phyloP scores from a whole-genome alignment of 305 asterid genomes.

The Fraxinus platypoda region DNA sequence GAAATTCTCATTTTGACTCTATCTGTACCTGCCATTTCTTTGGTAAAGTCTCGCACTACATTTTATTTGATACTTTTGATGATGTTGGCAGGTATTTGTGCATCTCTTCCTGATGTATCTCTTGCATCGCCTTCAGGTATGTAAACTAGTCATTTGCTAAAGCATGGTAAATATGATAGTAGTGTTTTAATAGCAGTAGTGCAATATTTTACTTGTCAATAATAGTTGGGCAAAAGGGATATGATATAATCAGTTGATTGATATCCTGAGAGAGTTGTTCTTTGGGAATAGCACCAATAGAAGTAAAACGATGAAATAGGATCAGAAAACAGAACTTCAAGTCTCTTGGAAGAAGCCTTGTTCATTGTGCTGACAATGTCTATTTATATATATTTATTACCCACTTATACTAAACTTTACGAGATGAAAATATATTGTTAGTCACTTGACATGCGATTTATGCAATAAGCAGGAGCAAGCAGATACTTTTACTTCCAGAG shows the following conservation, averaged over 20 bases:
- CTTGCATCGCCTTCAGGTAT: slow-evolving; percentile 98
- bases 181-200: background rate
- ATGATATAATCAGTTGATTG: background rate
- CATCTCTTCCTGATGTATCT: slow-evolving; percentile 99
- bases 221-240: slow-evolving; percentile 7
- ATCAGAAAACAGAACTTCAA: background rate
- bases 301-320: slow-evolving; percentile 13
- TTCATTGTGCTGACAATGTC: background rate
- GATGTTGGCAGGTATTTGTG: slow-evolving; percentile 81
- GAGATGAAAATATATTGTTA: slow-evolving; percentile 4
- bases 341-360: background rate
- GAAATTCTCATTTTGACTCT: background rate
- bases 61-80: slow-evolving; percentile 24
- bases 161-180: slow-evolving; percentile 17
- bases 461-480: slow-evolving; percentile 78
- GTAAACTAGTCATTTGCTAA: slow-evolving; percentile 16
- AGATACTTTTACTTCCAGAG: slow-evolving; percentile 70
- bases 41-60: background rate
- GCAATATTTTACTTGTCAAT: background rate
- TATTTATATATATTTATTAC: background rate
- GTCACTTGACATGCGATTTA: background rate
- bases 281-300: background rate
- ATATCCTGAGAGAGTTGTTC: slow-evolving; percentile 1
- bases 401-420: background rate
- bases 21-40: slow-evolving; percentile 5